Evolutionary conservation across 352 stramenopile genomes (phyloP).

Genomic region (Phytopythium ostracodes): DNA sequence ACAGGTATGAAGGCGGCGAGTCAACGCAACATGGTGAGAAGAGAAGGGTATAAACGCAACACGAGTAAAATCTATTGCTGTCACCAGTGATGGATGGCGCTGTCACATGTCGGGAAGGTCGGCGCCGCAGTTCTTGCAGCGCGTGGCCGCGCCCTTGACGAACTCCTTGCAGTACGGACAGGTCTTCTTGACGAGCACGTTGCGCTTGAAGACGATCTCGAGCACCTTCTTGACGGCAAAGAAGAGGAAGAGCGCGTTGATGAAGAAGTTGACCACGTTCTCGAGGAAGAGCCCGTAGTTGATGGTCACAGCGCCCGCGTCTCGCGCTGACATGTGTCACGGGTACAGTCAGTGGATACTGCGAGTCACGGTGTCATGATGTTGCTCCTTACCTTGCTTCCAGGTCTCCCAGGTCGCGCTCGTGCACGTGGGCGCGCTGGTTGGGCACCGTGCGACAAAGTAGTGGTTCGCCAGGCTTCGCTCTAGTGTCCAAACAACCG

Average conservation of each 20-base stretch:
- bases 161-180: slow-evolving; percentile 70
- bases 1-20: not conserved
- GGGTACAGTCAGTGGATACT: no score
- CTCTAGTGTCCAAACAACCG: slow-evolving; percentile 17
- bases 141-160: slow-evolving; percentile 50
- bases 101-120: slow-evolving; percentile 24
- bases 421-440: slow-evolving; percentile 25
- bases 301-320: slow-evolving; percentile 54
- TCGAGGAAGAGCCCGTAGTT: slow-evolving; percentile 68
- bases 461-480: slow-evolving; percentile 64
- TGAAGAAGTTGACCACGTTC: slow-evolving; percentile 73
- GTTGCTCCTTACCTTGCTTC: slow-evolving; percentile 38
- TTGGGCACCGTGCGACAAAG: slow-evolving; percentile 45
- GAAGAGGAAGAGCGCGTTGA: slow-evolving; percentile 71
- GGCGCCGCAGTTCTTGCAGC: slow-evolving; percentile 29
- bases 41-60: not conserved
- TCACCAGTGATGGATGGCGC: not conserved
- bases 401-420: slow-evolving; percentile 56
- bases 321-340: slow-evolving; percentile 23
- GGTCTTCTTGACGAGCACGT: slow-evolving; percentile 58
- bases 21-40: not conserved
- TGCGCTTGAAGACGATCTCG: slow-evolving; percentile 58
- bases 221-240: slow-evolving; percentile 69
- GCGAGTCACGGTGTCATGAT: no score
- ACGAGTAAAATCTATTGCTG: not conserved